Conservation (phyloP, 2,329 filamentous ascomycete genomes). For the Epichloe scottii region DNA sequence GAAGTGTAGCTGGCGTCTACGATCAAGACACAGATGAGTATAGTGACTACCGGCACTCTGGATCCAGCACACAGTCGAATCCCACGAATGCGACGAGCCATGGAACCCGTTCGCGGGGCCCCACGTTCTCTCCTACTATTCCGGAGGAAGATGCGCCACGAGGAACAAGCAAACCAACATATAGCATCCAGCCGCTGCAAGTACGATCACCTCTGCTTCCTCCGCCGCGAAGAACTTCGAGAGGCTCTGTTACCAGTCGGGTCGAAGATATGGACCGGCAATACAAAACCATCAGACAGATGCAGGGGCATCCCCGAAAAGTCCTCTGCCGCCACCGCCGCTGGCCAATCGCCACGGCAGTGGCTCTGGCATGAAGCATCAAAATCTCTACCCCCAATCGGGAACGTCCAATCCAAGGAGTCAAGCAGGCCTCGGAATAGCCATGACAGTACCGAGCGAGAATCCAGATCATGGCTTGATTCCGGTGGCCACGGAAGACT, state of each 20-base stretch:
- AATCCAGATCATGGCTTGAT: slow-evolving; percentile 12
- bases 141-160: slow-evolving; percentile 7
- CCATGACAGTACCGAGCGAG: not conserved
- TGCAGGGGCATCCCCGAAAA: not conserved
- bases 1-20: slow-evolving; percentile 1
- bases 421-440: slow-evolving; percentile 2
- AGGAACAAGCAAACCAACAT: not conserved
- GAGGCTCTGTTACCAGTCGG: not conserved
- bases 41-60: slow-evolving; percentile 9
- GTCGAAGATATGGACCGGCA: slow-evolving; percentile 7
- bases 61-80: slow-evolving; percentile 9
- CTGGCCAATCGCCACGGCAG: not conserved
- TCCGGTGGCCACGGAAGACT: slow-evolving; percentile 8
- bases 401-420: not conserved
- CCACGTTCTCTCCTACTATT: slow-evolving; percentile 8
- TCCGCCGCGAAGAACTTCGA: not conserved
- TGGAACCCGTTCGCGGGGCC: slow-evolving; percentile 3
- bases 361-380: not conserved
- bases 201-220: slow-evolving; percentile 1
- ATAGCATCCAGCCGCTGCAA: slow-evolving; percentile 4
- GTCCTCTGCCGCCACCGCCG: not conserved
- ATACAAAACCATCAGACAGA: slow-evolving; percentile 2
- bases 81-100: slow-evolving; percentile 6
- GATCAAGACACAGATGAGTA: slow-evolving; percentile 5
- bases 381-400: not conserved